Conservation (phyloP, 768 basidiomycete genomes). For the Psilocybe cyanescens region DNA sequence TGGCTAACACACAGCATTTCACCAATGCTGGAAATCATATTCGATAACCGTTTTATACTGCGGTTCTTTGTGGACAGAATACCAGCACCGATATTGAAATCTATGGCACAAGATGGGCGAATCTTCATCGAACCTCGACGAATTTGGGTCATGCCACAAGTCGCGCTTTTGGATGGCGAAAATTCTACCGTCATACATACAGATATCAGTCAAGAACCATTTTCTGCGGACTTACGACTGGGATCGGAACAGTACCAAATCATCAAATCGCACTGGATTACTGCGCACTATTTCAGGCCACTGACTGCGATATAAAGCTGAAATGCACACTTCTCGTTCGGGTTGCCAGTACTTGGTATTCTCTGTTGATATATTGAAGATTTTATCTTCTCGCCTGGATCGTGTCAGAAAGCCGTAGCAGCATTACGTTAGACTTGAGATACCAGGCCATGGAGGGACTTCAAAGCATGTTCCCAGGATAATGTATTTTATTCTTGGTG, state of each 20-base stretch:
- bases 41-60: constrained; percentile 69
- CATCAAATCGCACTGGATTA: constrained; percentile 43
- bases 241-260: constrained; percentile 11
- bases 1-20: constrained; percentile 22
- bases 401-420: too few species aligned
- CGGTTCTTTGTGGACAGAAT: constrained; percentile 46
- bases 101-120: constrained; percentile 1
- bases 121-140: constrained; percentile 13
- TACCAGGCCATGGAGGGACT: too few species aligned
- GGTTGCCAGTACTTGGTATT: too few species aligned
- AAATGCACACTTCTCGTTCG: not conserved
- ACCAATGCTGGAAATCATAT: constrained; percentile 46
- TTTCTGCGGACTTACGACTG: constrained; percentile 4
- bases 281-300: constrained; percentile 23
- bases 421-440: too few species aligned
- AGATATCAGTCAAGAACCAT: constrained; percentile 1
- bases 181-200: constrained; percentile 14
- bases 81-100: constrained; percentile 37
- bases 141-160: constrained; percentile 22
- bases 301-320: constrained; percentile 16
- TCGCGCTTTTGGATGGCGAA: constrained; percentile 7
- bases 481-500: too few species aligned
- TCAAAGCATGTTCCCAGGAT: too few species aligned
- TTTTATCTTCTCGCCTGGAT: too few species aligned
- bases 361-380: too few species aligned